Evolutionary conservation across 2,329 filamentous ascomycete genomes (phyloP), one percentile per base, ranked within the genome.

Genomic region (Cytospora mali): DNA sequence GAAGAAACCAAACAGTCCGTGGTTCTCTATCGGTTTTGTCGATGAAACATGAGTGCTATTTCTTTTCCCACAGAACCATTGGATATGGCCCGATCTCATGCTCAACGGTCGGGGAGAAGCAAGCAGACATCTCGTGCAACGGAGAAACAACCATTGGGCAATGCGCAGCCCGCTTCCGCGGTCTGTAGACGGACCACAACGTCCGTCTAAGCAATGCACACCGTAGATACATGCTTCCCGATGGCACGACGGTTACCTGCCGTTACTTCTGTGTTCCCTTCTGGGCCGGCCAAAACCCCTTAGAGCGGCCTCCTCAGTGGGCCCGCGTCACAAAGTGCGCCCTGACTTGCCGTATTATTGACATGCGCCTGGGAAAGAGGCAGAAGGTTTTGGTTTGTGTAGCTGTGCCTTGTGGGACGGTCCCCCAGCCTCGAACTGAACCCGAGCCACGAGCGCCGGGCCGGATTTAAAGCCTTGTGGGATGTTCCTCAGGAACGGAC

Each of bases 401-500:
- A 39, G 29, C 39, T 23, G 39, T 51, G 35, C 39, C 55, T 51
- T 33, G 59, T 64, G 27, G 54, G 55, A 64, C 62, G 57, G 35
- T 46, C 21, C n/a, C 51, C 42, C n/a, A 39, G 31, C 48, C 35
- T 58, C 61, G 62, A 27, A 62, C 55, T 52, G 51, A 62, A 55
- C 54, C 62, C 51, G 57, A 55, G 27, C 25, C 55, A 62, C 31
- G 59, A 58, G 55, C n/a, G 50, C 55, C 62, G 62, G 62, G 59
- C 61, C 62, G 62, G 55, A 55, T 64, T 51, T 62, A 50, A 55
- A 42, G 59, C 50, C 55, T 62, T 64, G 62, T 64, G 62, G 51
- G 50, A 64, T 57, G 61, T 64, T 64, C 29, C 61, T 58, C 57
- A 61, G 58, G 55, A 55, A 59, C 64, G 61, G 64, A 65, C 61